Conservation (phyloP, 371 early-diverging fungal species). For the Haplosporangium sp. region DNA sequence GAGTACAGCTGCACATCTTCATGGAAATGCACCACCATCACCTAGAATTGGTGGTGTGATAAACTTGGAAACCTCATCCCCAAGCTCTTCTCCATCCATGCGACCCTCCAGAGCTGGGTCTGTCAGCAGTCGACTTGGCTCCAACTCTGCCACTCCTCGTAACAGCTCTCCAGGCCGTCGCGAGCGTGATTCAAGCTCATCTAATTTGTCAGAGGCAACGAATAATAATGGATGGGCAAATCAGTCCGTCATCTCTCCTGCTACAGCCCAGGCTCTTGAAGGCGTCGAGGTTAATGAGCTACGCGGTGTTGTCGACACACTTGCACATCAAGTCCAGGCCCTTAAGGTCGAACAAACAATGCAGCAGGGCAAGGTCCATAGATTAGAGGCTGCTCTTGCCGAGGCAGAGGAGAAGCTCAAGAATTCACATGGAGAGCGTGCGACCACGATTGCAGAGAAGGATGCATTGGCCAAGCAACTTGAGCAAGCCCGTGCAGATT, state of each 20-base stretch:
- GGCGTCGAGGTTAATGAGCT: conserved; percentile 51
- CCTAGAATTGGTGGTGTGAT: conserved; percentile 29
- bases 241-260: conserved; percentile 37
- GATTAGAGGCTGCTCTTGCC: conserved; percentile 34
- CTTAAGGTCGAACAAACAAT: conserved; percentile 50
- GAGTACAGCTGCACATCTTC: conserved; percentile 18
- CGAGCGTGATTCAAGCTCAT: conserved; percentile 32
- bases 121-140: neutral
- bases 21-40: conserved; percentile 28
- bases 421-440: conserved; percentile 2
- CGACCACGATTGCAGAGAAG: conserved; percentile 6
- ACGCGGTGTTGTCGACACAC: conserved; percentile 44
- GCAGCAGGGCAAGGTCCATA: conserved; percentile 50
- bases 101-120: conserved; percentile 33
- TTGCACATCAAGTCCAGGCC: conserved; percentile 51
- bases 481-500: conserved; percentile 14
- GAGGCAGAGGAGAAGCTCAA: conserved; percentile 44
- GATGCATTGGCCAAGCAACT: conserved; percentile 20
- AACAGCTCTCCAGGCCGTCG: conserved; percentile 10
- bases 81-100: conserved; percentile 20
- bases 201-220: conserved; percentile 20
- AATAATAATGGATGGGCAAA: conserved; percentile 20
- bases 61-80: conserved; percentile 19
- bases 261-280: conserved; percentile 44
- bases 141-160: neutral